Evolutionary conservation across 306 rosid species (phyloP), one percentile per base, ranked within the genome.

Genomic region (Albizia julibrissin): DNA sequence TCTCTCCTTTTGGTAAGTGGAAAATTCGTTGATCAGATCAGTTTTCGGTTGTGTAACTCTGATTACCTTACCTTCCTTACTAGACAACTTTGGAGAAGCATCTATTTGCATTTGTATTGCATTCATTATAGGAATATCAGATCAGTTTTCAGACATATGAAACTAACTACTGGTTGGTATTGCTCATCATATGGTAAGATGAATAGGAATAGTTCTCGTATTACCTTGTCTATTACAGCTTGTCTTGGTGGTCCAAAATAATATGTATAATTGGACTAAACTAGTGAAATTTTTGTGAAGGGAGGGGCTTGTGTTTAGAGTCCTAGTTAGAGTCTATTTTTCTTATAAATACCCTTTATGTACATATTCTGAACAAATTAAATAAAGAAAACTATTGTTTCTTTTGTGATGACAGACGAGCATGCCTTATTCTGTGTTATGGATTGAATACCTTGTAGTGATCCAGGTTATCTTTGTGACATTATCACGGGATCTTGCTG

Each of bases 1-100:
- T 44, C 73, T 67, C 69, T 1, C 74, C 31, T 68, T 79, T 13
- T 56, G 62, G 26, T 27, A 34, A 69, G 83, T 66, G 75, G 58
- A 58, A 80, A 44, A 80, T 65, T 70, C 56, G 50, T 46, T 18
- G 85, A 85, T 85, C 40, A 70, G 6, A 34, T 82, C 39, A 80
- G 83, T 59, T 75, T 62, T 69, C 73, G 61, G 65, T 15, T 80
- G 24, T 70, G 77, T 49, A 47, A 64, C 40, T 37, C 40, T 37
- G 40, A 37, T 37, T 37, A 6, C 40, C 40, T 37, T 37, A 6
- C 75, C 10, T 80, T 6, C 71, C 46, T 69, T 37, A 49, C 47
- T 69, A 47, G 43, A 47, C 19, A 50, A 72, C 54, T 65, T 49
- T 56, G 24, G 74, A 75, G 74, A 50, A 70, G 76, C 43, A 58